A percentile compares a stretch with the other conserved stretches of the same genome.
Evolutionary conservation across 257 asterid species (phyloP).

Genomic region (Penstemon newberryi): DNA sequence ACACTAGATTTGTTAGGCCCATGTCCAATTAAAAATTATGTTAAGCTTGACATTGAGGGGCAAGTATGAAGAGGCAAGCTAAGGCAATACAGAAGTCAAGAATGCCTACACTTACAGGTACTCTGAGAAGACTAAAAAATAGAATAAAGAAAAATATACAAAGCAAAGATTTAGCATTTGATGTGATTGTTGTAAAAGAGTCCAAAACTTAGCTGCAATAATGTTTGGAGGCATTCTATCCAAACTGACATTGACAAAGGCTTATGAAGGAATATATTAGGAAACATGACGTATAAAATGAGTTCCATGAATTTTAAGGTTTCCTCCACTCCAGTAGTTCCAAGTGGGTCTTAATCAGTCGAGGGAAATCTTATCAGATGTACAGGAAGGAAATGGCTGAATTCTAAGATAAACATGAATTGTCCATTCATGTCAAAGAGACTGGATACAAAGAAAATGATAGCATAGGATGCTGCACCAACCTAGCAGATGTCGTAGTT

Average conservation of each 20-base stretch:
- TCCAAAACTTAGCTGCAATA: conserved; percentile 16
- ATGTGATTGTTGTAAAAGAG: conserved; percentile 19
- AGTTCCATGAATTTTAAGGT: conserved; percentile 12
- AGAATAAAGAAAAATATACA: conserved; percentile 9
- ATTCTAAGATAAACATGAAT: conserved; percentile 8
- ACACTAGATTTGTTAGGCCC: conserved; percentile 3
- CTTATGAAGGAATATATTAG: conserved; percentile 20
- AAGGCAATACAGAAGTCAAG: conserved; percentile 24
- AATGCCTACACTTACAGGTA: conserved; percentile 1
- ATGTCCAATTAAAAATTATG: background rate
- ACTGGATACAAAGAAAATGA: conserved; percentile 21
- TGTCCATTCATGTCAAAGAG: conserved; percentile 14
- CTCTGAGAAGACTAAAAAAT: conserved; percentile 17
- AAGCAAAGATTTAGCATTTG: conserved; percentile 2
- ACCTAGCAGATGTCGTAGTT: conserved; percentile 1
- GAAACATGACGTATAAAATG: conserved; percentile 11
- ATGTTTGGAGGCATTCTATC: conserved; percentile 20
- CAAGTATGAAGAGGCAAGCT: conserved; percentile 22
- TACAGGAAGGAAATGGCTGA: conserved; percentile 14
- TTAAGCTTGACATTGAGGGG: conserved; percentile 7
- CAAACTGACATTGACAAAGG: conserved; percentile 9
- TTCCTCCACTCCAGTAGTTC: conserved; percentile 23
- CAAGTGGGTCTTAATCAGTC: conserved; percentile 10
- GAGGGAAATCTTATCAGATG: conserved; percentile 16
- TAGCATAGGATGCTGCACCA: conserved; percentile 16